Conservation (phyloP, 768 basidiomycete genomes). For the Phanerochaete sordida region DNA sequence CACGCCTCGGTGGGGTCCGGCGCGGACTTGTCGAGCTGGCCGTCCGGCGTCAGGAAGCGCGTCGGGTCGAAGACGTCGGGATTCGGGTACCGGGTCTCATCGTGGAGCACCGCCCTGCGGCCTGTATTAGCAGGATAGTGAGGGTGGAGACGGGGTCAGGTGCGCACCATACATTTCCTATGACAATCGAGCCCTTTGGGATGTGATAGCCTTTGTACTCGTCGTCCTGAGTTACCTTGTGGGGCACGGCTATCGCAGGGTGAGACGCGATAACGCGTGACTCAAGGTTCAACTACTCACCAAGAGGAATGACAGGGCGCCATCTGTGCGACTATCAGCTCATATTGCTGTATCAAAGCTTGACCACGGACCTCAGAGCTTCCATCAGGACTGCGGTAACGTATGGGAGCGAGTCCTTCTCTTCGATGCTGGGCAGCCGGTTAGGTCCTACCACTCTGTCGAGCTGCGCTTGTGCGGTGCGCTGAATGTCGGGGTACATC, state of each 20-base stretch:
- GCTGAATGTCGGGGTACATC: conserved; percentile 3
- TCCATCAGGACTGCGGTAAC: conserved; percentile 7
- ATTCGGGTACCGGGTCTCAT: conserved; percentile 31
- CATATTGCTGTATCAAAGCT: neutral
- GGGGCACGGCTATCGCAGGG: neutral
- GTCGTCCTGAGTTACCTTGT: conserved; percentile 10
- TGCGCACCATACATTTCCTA: conserved; percentile 9
- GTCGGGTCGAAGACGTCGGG: conserved; percentile 25
- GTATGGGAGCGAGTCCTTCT: conserved; percentile 3
- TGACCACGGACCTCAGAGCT: neutral
- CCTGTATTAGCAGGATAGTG: neutral
- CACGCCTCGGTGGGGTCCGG: conserved; percentile 5
- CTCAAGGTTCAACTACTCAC: no score
- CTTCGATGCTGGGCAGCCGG: conserved; percentile 5
- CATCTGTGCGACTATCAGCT: neutral
- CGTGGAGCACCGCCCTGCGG: conserved; percentile 37
- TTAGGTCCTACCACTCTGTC: conserved; percentile 1
- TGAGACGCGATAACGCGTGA: no score
- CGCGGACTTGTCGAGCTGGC: conserved; percentile 5
- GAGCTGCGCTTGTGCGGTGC: conserved; percentile 5
- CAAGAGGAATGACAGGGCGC: neutral
- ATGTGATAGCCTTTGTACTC: conserved; percentile 25
- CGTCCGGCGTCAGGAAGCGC: conserved; percentile 15
- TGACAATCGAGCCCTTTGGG: conserved; percentile 21
- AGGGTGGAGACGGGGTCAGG: no score